These are phyloP conservation scores for Hymenoscyphus albidus DNA, from an alignment of 2,329 filamentous ascomycete species.

Conservation along the genomic window DNA sequence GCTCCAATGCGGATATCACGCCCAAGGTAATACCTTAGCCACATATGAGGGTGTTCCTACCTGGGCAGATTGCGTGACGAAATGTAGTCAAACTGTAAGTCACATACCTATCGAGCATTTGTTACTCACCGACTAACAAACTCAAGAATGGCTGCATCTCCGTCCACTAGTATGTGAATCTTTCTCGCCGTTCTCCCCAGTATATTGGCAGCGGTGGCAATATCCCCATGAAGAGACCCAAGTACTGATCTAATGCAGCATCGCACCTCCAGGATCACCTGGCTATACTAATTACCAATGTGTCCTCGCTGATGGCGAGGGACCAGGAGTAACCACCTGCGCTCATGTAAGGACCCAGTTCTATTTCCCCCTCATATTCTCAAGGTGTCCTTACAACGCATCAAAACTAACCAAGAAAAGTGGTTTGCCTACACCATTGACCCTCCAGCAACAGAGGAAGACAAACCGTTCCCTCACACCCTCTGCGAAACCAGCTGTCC, in stretches of 20 bases:
- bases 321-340: not conserved
- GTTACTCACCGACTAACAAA: too few species aligned
- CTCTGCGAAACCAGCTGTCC: not conserved
- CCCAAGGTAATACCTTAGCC: not conserved
- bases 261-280: not conserved
- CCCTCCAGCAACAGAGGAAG: not conserved
- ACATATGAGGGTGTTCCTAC: not conserved
- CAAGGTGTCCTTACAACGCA: not conserved
- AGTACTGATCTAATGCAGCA: not conserved
- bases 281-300: not conserved
- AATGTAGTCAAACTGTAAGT: not conserved
- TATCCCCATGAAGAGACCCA: not conserved
- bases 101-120: too few species aligned
- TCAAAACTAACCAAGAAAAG: not conserved
- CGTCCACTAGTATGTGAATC: not conserved
- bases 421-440: not conserved
- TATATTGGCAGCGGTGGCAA: not conserved
- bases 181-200: not conserved
- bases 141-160: not conserved
- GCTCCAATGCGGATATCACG: not conserved
- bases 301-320: not conserved
- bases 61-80: not conserved
- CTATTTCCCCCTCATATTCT: not conserved
- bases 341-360: not conserved
- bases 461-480: not conserved